Conservation (phyloP, 1,284 basidiomycete genomes). For the Amylostereum areolatum region DNA sequence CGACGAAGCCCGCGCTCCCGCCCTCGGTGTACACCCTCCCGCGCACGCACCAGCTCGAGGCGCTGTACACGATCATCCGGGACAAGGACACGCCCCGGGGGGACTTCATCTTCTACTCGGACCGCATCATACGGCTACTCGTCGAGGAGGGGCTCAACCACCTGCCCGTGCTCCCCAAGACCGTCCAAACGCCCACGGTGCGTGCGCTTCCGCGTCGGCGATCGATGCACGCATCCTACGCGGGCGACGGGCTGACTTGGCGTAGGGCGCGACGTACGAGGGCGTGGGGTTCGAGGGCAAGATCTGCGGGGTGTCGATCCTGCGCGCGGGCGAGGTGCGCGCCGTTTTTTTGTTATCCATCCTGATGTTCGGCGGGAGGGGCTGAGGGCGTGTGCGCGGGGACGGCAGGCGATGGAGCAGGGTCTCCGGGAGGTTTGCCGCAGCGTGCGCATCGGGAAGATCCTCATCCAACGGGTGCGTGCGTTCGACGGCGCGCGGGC, state of each 20-base stretch:
- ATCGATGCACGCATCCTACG: background rate
- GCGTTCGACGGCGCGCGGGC: background rate
- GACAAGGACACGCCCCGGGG: conserved; percentile 82
- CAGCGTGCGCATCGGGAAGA: conserved; percentile 88
- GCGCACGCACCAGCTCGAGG: conserved; percentile 90
- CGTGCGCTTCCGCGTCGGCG: conserved; percentile 22
- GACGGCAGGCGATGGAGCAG: conserved; percentile 80
- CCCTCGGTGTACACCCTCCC: conserved; percentile 81
- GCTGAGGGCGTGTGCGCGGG: background rate
- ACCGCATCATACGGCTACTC: conserved; percentile 69
- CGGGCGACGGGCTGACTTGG: conserved; percentile 1
- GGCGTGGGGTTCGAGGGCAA: conserved; percentile 92
- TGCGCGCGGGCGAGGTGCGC: conserved; percentile 78
- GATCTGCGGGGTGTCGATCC: conserved; percentile 92
- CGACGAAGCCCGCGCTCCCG: conserved; percentile 36
- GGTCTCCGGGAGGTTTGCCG: conserved; percentile 93
- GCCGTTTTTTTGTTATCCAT: background rate
- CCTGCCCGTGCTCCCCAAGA: conserved; percentile 85
- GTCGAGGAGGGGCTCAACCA: conserved; percentile 93
- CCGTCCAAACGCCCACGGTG: conserved; percentile 74
- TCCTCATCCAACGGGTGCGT: conserved; percentile 85
- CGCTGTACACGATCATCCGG: conserved; percentile 92
- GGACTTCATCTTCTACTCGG: conserved; percentile 96
- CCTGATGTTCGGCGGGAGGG: background rate
- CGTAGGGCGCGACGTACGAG: conserved; percentile 72